phyloP scores from a whole-genome alignment of 352 stramenopile species.

The Globisporangium carolinianum region DNA sequence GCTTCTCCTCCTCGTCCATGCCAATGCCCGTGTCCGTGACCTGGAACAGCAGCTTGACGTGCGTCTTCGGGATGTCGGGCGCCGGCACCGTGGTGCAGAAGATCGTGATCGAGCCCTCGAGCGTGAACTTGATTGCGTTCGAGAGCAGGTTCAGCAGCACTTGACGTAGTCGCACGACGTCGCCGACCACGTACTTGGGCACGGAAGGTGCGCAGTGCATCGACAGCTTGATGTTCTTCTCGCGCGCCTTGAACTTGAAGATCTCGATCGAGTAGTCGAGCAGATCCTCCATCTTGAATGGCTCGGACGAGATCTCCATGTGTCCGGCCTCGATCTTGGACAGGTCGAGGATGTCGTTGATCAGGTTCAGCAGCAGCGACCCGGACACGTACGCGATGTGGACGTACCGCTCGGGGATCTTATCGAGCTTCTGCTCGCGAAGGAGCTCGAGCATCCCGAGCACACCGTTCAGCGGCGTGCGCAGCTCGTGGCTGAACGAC shows the following conservation, averaged over 20 bases:
- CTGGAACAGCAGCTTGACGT: constrained; percentile 61
- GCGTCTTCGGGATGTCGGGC: constrained; percentile 41
- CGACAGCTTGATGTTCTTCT: constrained; percentile 79
- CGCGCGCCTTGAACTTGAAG: constrained; percentile 74
- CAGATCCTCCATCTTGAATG: constrained; percentile 63
- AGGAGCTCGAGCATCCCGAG: constrained; percentile 74
- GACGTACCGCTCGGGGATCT: constrained; percentile 52
- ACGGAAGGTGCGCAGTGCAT: constrained; percentile 47
- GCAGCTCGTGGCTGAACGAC: constrained; percentile 60
- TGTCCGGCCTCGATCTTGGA: constrained; percentile 90
- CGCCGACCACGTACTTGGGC: constrained; percentile 46
- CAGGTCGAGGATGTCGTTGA: constrained; percentile 86
- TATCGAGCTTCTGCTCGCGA: constrained; percentile 40
- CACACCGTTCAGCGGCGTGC: constrained; percentile 70
- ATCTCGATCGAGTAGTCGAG: constrained; percentile 78
- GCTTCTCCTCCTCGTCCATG: constrained; percentile 63
- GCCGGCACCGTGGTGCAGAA: constrained; percentile 50
- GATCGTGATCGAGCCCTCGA: constrained; percentile 61
- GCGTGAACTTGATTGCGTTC: constrained; percentile 80
- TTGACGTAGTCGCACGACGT: constrained; percentile 58
- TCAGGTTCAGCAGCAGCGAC: constrained; percentile 58
- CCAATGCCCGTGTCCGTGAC: constrained; percentile 66
- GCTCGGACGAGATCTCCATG: constrained; percentile 73
- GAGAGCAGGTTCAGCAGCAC: constrained; percentile 70
- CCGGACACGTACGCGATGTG: constrained; percentile 69